Evolutionary conservation across 768 basidiomycete species (phyloP), one percentile per base, ranked within the genome.

Genomic region (Agrocybe praecox): DNA sequence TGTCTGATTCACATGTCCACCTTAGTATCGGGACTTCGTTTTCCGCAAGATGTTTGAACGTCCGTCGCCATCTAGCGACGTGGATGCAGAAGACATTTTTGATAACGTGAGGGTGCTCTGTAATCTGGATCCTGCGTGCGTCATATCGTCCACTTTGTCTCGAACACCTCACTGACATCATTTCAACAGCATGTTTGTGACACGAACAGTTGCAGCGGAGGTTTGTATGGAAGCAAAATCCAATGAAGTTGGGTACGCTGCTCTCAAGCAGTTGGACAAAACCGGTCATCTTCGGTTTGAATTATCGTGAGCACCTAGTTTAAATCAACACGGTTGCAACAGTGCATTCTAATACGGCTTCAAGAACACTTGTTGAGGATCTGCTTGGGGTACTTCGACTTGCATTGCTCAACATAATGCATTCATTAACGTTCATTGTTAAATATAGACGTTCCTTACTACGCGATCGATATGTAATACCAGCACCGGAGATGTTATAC

Each of bases 1-100:
- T 42, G 36, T 57, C 18, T 52, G 40, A 40, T 57, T 45, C 29
- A 44, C 23, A 10, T 43, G 10, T 21, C 23, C 55, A 55, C 56
- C 11, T n/a, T 54, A 92, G 89, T 90, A 92, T 68, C 88, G 89
- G 46, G 86, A 92, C 66, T 92, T 91, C 63, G 85, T 92, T n/a
- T 91, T 92, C 67, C 87, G 90, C 46, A 90, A 90, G 69, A 91
- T 92, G 83, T 92, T 92, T 60, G 88, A 90, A 69, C 82, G 84
- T 59, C 77, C 79, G 17, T 62, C 78, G 1, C 62, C 68, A 21
- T 72, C 80, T 19, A 79, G 77, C 55, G 86, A 85, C 17, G 76
- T 77, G 22, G 78, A 80, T 42, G 74, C 81, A 12, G 80, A 85
- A 34, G 88, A 89, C 50, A 88, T 92, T 50, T 78, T 84, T 12